phyloP scores from a whole-genome alignment of 192 early-diverging fungal species.

The Linnemannia elongata region DNA sequence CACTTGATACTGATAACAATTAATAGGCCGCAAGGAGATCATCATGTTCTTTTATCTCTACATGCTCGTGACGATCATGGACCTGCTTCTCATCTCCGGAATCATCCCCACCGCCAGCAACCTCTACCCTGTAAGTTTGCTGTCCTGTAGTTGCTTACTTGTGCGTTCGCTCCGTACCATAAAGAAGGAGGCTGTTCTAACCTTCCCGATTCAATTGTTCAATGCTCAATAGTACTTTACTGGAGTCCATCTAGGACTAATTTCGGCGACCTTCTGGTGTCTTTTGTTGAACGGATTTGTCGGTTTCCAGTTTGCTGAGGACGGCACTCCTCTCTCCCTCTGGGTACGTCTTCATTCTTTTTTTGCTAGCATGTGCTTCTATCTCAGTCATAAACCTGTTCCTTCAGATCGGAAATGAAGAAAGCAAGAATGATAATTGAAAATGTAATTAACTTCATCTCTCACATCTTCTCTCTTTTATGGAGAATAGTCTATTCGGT shows the following conservation, averaged over 20 bases:
- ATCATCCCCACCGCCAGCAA: conserved; percentile 78
- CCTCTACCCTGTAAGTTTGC: conserved; percentile 71
- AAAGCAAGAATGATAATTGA: not conserved
- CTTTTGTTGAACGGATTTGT: conserved; percentile 90
- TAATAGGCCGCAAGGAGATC: conserved; percentile 87
- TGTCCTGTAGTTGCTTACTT: not conserved
- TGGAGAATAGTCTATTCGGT: conserved; percentile 76
- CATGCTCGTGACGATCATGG: conserved; percentile 77
- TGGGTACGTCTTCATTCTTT: conserved; percentile 72
- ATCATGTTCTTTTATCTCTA: conserved; percentile 93
- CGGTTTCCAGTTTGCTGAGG: conserved; percentile 91
- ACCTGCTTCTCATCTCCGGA: conserved; percentile 81
- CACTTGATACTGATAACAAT: not conserved
- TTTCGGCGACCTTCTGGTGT: conserved; percentile 85
- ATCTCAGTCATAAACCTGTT: not conserved
- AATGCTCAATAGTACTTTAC: conserved; percentile 72
- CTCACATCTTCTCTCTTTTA: not conserved
- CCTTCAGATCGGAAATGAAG: too few species aligned
- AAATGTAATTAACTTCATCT: not conserved
- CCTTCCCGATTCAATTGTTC: not conserved
- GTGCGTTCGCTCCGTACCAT: not conserved
- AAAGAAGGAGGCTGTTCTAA: not conserved
- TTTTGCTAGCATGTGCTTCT: not conserved
- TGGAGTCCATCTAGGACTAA: conserved; percentile 77
- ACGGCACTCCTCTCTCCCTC: conserved; percentile 87